Evolutionary conservation across 2,329 filamentous ascomycete genomes (phyloP).

Genomic region (Daldinia sp.): DNA sequence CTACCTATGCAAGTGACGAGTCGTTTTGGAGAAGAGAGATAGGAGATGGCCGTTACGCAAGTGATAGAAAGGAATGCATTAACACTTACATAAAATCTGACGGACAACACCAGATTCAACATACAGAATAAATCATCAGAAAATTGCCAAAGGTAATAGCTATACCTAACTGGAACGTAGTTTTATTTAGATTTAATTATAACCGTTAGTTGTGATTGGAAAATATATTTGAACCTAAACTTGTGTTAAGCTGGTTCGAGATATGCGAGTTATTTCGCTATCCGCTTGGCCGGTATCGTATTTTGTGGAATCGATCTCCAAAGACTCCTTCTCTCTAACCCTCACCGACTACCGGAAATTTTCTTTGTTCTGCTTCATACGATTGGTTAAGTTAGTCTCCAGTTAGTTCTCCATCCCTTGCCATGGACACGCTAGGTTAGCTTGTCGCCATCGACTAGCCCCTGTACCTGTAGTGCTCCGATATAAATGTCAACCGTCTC

Average conservation of each 20-base stretch:
- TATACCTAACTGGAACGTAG: background rate
- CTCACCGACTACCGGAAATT: constrained; percentile 43
- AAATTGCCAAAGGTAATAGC: background rate
- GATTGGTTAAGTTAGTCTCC: constrained; percentile 39
- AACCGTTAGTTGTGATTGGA: background rate
- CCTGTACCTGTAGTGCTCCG: constrained; percentile 37
- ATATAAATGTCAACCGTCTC: constrained; percentile 41
- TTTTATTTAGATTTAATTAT: background rate
- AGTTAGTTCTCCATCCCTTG: constrained; percentile 40
- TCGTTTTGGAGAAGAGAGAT: constrained; percentile 32
- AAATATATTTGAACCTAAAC: constrained; percentile 6
- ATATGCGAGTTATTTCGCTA: constrained; percentile 10
- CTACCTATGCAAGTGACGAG: constrained; percentile 30
- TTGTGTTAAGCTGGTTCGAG: background rate
- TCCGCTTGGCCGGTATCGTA: constrained; percentile 15
- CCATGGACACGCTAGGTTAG: constrained; percentile 39
- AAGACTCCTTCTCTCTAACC: constrained; percentile 28
- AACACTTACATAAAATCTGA: constrained; percentile 6
- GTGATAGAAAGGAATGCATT: constrained; percentile 8
- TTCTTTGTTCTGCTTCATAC: constrained; percentile 28
- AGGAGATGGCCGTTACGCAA: constrained; percentile 23
- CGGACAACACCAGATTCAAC: background rate
- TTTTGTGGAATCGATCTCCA: constrained; percentile 38
- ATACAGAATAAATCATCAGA: background rate
- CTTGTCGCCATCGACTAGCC: constrained; percentile 42